Conservation (phyloP, 2,329 filamentous ascomycete species). For the Furcasterigmium sp. region DNA sequence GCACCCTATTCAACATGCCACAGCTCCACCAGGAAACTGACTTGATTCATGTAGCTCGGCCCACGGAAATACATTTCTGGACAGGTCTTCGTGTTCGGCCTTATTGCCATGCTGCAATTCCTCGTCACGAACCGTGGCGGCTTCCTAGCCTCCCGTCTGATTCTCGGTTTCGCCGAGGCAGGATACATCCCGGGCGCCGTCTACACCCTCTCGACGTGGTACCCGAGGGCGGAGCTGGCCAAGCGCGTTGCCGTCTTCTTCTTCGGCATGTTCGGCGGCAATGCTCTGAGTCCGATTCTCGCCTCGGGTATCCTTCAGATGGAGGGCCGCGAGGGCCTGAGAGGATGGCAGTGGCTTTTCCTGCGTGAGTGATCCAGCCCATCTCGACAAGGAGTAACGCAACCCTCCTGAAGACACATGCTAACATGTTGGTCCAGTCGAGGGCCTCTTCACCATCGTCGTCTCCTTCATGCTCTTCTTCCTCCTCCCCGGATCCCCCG, state of each 20-base stretch:
- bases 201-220: conserved; percentile 48
- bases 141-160: conserved; percentile 35
- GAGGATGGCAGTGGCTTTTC: conserved; percentile 48
- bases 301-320: conserved; percentile 42
- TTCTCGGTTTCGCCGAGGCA: conserved; percentile 43
- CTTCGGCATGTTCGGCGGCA: conserved; percentile 48
- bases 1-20: too few species aligned
- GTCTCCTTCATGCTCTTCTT: conserved; percentile 32
- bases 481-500: conserved; percentile 36
- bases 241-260: conserved; percentile 45
- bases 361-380: conserved; percentile 24
- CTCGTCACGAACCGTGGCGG: conserved; percentile 35
- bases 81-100: conserved; percentile 42
- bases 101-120: conserved; percentile 38
- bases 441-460: conserved; percentile 36
- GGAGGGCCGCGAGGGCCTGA: conserved; percentile 30
- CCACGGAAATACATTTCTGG: conserved; percentile 42
- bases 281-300: conserved; percentile 41
- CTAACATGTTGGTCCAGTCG: conserved; percentile 23
- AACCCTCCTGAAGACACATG: background rate
- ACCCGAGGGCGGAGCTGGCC: conserved; percentile 37
- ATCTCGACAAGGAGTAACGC: too few species aligned
- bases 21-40: too few species aligned
- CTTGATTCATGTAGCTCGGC: too few species aligned
- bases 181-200: conserved; percentile 47